Evolutionary conservation across 139 green algal genomes (phyloP), one percentile per base, ranked within the genome.

Genomic region (Chlorella vulgaris): DNA sequence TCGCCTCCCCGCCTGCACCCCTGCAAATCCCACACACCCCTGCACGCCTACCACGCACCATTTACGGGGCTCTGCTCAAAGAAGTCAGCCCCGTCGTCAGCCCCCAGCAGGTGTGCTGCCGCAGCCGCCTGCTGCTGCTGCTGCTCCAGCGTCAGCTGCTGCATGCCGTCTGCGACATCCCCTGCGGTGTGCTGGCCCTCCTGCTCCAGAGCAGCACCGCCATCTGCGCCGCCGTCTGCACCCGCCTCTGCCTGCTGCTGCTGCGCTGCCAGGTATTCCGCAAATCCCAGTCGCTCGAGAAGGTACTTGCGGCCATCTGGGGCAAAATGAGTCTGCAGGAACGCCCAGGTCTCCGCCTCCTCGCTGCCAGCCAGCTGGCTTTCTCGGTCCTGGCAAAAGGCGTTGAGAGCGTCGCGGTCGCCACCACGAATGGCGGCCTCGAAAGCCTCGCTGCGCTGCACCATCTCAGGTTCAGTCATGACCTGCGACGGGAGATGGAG

Each of bases 251-350:
- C 80, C 28, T 63, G 33, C 47, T 74, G 70, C 36, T 78, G 71
- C 42, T 78, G 83, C 7, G 85, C 84, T 31, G 67, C 69, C 26
- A 95, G 81, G n/a, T 88, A 74, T 26, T 94, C 87, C 19, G 82
- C 81, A 70, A 98, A 99, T 36, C 96, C 94, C 8, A 99, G 91
- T 29, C 94, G 88, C 2, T 83, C 68, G 60, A 98, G 89, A 76
- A 99, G 86, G 78, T 94, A 71, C 66, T 86, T 75, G 15, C 91
- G 87, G 4, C 91, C 91, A 67, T 99, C 95, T 4, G 90, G 83
- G 70, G 96, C 93, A 90, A 98, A 99, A 66, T 98, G 91, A 39
- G 98, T 89, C 5, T 85, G 81, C 84, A 99, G 84, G 82, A 99
- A 98, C 0, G 84, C 74, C 96, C 96, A 99, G 0, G 93, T 97